phyloP scores from a whole-genome alignment of 192 early-diverging fungal species.

The Entophlyctis luteolus region DNA sequence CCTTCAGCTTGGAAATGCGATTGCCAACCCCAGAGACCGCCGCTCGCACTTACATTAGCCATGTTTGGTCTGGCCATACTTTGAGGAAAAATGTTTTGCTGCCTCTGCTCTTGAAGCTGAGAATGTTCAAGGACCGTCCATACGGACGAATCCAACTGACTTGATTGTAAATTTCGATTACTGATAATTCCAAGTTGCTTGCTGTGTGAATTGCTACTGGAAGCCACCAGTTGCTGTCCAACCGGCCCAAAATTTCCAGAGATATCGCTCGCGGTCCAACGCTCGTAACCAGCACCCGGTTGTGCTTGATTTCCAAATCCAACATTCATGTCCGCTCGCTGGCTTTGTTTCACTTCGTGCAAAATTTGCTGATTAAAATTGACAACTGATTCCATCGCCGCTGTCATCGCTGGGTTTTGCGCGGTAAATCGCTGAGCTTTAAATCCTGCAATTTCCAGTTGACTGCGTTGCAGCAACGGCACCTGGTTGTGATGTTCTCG shows the following conservation, averaged over 20 bases:
- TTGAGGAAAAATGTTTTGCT: no score
- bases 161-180: no score
- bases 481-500: background rate
- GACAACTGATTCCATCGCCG: constrained; percentile 15
- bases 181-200: no score
- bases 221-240: background rate
- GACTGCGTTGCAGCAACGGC: background rate
- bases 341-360: background rate
- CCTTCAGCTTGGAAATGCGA: no score
- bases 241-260: background rate
- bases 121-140: no score
- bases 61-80: no score
- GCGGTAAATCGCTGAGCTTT: background rate
- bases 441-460: background rate
- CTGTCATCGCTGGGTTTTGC: background rate
- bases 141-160: no score
- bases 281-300: background rate
- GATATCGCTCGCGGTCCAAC: background rate
- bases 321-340: background rate
- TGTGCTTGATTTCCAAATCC: background rate
- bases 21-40: no score
- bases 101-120: no score
- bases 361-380: constrained; percentile 24
- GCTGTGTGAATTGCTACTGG: background rate
- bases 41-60: no score